Percentiles rank a stretch among this genome's conserved stretches.
These are phyloP conservation scores for Trichoderma asperelloides DNA, from an alignment of 495 filamentous ascomycete genomes.

Conservation along the genomic window DNA sequence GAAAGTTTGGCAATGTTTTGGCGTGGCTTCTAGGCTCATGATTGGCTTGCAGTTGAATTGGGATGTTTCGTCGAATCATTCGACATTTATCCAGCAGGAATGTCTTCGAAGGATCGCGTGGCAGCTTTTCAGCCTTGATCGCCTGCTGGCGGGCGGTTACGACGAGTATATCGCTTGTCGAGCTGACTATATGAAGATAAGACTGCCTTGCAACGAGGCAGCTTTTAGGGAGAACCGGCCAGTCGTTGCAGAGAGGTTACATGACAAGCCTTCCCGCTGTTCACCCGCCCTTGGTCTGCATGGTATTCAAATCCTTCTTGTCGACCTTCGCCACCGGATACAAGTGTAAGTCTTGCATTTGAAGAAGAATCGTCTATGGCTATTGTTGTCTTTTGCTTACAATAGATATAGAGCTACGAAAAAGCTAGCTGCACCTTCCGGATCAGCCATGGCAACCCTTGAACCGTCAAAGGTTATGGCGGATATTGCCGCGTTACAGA, in stretches of 20 bases:
- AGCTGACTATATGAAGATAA: slow-evolving; percentile 12
- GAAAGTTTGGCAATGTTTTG: slow-evolving; percentile 13
- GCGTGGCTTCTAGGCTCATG: slow-evolving; percentile 11
- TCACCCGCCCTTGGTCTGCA: slow-evolving; percentile 1
- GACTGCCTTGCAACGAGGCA: slow-evolving; percentile 13
- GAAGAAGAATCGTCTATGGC: background rate
- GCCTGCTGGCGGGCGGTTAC: slow-evolving; percentile 12
- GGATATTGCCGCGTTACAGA: slow-evolving; percentile 12
- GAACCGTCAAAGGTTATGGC: slow-evolving; percentile 13
- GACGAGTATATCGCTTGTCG: slow-evolving; percentile 12
- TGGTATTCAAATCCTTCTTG: background rate
- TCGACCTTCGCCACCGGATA: slow-evolving; percentile 9
- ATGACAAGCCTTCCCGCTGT: background rate
- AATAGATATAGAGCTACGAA: background rate
- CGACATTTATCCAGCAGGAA: slow-evolving; percentile 14
- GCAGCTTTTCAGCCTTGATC: slow-evolving; percentile 14
- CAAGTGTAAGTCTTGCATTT: background rate
- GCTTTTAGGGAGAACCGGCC: slow-evolving; percentile 13
- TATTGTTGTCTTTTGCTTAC: background rate
- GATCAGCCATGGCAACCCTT: background rate
- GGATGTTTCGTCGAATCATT: slow-evolving; percentile 4
- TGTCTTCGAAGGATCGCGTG: slow-evolving; percentile 13
- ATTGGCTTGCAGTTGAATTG: slow-evolving; percentile 13
- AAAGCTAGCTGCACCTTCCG: background rate
- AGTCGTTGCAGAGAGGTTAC: slow-evolving; percentile 8